Conservation (phyloP, 2,329 filamentous ascomycete genomes). For the Fusarium praegraminearum region DNA sequence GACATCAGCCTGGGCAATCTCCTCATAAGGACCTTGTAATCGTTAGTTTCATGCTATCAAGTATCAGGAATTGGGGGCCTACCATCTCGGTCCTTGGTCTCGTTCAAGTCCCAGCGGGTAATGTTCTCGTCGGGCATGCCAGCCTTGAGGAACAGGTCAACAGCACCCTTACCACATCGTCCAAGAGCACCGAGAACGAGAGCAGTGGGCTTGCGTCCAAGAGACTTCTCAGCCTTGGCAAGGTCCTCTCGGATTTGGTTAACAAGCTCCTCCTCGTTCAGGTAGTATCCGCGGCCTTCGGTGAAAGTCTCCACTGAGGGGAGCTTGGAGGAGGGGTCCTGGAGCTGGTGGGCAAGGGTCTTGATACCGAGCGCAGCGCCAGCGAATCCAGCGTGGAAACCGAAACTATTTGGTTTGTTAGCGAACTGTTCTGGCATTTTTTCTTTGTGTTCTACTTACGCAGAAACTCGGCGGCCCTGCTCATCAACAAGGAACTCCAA, state of each 20-base stretch:
- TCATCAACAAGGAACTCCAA: slow-evolving; percentile 85
- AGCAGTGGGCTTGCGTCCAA: slow-evolving; percentile 77
- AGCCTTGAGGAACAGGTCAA: slow-evolving; percentile 80
- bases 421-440: background rate
- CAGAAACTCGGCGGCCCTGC: slow-evolving; percentile 32
- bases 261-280: slow-evolving; percentile 74
- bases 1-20: slow-evolving; percentile 80
- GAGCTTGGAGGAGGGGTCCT: slow-evolving; percentile 74
- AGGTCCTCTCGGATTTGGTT: slow-evolving; percentile 55
- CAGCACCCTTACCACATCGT: slow-evolving; percentile 86
- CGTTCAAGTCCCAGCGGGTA: slow-evolving; percentile 75
- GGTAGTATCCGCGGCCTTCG: slow-evolving; percentile 71
- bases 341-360: slow-evolving; percentile 86
- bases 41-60: background rate
- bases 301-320: slow-evolving; percentile 57
- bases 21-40: slow-evolving; percentile 69
- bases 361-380: slow-evolving; percentile 79
- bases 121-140: slow-evolving; percentile 67
- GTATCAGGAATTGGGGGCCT: background rate
- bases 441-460: slow-evolving; percentile 3
- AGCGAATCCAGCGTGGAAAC: slow-evolving; percentile 81
- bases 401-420: slow-evolving; percentile 61
- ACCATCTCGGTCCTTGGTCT: slow-evolving; percentile 75
- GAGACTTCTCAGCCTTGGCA: slow-evolving; percentile 76
- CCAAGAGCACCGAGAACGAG: slow-evolving; percentile 89